phyloP scores from a whole-genome alignment of 2,329 filamentous ascomycete genomes.

The Microascus cirrosus region DNA sequence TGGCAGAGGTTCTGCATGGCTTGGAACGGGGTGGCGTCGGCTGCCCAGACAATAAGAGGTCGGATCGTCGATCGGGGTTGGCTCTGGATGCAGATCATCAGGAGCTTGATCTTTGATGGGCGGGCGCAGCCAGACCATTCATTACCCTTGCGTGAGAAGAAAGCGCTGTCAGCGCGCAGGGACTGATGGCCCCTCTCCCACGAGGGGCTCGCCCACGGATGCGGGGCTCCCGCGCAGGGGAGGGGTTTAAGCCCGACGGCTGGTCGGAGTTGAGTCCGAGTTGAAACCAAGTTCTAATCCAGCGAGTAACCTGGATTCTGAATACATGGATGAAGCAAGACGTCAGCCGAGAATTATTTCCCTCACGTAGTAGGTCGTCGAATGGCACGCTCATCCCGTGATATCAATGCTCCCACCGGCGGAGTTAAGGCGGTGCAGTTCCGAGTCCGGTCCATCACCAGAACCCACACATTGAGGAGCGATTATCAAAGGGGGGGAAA shows the following conservation, averaged over 20 bases:
- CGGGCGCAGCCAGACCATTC: neutral
- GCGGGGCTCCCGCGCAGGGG: neutral
- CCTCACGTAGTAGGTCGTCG: neutral
- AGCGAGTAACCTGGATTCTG: neutral
- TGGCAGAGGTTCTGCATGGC: neutral
- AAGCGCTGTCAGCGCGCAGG: neutral
- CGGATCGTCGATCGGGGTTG: slow-evolving; percentile 2
- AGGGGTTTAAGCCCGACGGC: neutral
- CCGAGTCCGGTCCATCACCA: neutral
- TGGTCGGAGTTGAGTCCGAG: neutral
- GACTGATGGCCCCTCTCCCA: neutral
- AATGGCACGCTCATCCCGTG: neutral
- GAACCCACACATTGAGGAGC: neutral
- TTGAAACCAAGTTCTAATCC: neutral
- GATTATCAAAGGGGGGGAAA: neutral
- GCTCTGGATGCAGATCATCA: slow-evolving; percentile 1
- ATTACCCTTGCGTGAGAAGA: neutral
- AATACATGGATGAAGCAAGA: neutral
- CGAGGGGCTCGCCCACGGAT: neutral
- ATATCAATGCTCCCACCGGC: neutral
- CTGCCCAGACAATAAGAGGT: neutral
- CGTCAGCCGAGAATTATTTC: neutral
- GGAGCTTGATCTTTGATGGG: neutral
- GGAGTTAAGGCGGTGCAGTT: neutral
- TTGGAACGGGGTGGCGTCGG: neutral